Evolutionary conservation across 345 rosid genomes (phyloP).

Genomic region (Arabidopsis suecica): DNA sequence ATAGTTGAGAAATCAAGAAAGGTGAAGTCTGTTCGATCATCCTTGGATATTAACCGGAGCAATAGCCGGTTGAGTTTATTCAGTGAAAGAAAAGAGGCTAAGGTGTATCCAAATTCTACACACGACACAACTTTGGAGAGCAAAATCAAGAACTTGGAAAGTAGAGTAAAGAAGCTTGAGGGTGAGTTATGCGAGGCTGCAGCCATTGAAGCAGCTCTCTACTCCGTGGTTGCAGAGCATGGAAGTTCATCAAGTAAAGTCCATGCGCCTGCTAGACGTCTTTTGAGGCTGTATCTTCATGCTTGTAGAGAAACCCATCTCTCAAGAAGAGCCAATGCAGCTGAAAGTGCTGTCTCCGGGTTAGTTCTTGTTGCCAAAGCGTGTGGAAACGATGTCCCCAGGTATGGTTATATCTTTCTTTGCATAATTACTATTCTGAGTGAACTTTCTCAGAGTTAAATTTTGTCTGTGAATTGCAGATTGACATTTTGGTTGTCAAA

Average conservation of each 20-base stretch:
- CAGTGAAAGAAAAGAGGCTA: slow-evolving; percentile 54
- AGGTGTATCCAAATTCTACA: slow-evolving; percentile 55
- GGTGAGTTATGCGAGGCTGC: slow-evolving; percentile 93
- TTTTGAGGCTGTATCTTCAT: slow-evolving; percentile 83
- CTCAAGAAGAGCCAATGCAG: slow-evolving; percentile 74
- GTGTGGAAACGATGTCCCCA: slow-evolving; percentile 95
- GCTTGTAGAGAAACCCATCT: slow-evolving; percentile 58
- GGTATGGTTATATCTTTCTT: slow-evolving; percentile 52
- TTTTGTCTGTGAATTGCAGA: slow-evolving; percentile 51
- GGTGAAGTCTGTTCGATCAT: slow-evolving; percentile 80
- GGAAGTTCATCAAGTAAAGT: slow-evolving; percentile 89
- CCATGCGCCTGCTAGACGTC: slow-evolving; percentile 96
- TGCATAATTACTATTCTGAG: background rate
- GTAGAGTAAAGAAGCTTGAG: slow-evolving; percentile 74
- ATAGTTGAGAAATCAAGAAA: slow-evolving; percentile 58
- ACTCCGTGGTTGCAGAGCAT: slow-evolving; percentile 87
- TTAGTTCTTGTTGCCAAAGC: slow-evolving; percentile 85
- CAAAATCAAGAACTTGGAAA: slow-evolving; percentile 74
- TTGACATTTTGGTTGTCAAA: slow-evolving; percentile 96
- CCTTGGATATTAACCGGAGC: slow-evolving; percentile 55
- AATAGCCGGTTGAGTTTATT: slow-evolving; percentile 49
- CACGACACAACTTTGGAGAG: slow-evolving; percentile 53
- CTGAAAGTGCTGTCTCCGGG: slow-evolving; percentile 83
- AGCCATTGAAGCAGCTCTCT: slow-evolving; percentile 86
- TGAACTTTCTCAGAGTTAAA: slow-evolving; percentile 1